phyloP scores from a whole-genome alignment of 1,284 basidiomycete genomes.

The Agaricales sp. region DNA sequence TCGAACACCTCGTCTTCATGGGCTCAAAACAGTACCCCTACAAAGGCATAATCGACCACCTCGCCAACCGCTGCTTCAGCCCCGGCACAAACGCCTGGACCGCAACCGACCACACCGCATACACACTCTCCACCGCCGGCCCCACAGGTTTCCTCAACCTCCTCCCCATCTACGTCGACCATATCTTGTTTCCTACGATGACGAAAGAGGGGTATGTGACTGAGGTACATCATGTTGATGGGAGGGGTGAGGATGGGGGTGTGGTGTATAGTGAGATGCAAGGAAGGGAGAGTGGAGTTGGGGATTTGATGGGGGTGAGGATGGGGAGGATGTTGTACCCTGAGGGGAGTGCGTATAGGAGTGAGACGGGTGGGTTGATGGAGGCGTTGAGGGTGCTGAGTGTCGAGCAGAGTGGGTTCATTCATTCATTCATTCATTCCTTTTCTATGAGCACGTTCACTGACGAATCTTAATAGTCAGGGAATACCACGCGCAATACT shows the following conservation, averaged over 20 bases:
- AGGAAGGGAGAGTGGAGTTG: conserved; percentile 88
- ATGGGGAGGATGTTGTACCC: conserved; percentile 78
- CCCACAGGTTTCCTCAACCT: conserved; percentile 93
- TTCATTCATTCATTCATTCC: conserved; percentile 4
- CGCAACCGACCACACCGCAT: conserved; percentile 85
- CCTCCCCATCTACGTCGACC: conserved; percentile 93
- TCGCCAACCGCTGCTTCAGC: conserved; percentile 96
- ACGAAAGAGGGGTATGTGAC: conserved; percentile 64
- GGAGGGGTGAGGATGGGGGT: conserved; percentile 85
- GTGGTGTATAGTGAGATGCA: conserved; percentile 99
- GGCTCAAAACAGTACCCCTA: conserved; percentile 92
- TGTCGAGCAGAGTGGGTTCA: conserved; percentile 75
- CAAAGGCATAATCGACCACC: conserved; percentile 93
- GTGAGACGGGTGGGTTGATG: conserved; percentile 97
- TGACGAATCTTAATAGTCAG: conserved; percentile 68
- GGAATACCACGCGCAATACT: conserved; percentile 85
- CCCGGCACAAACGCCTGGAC: conserved; percentile 88
- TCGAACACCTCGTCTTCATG: conserved; percentile 93
- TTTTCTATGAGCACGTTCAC: no score
- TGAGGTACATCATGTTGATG: conserved; percentile 88
- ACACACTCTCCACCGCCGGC: conserved; percentile 96
- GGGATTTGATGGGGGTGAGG: conserved; percentile 75
- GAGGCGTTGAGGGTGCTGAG: conserved; percentile 80
- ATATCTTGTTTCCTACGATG: conserved; percentile 94
- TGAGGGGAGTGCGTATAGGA: conserved; percentile 80